Percentiles rank a stretch among this genome's conserved stretches.
Evolutionary conservation across 192 early-diverging fungal species (phyloP).

Genomic region (Jimgerdemannia flammicorona): DNA sequence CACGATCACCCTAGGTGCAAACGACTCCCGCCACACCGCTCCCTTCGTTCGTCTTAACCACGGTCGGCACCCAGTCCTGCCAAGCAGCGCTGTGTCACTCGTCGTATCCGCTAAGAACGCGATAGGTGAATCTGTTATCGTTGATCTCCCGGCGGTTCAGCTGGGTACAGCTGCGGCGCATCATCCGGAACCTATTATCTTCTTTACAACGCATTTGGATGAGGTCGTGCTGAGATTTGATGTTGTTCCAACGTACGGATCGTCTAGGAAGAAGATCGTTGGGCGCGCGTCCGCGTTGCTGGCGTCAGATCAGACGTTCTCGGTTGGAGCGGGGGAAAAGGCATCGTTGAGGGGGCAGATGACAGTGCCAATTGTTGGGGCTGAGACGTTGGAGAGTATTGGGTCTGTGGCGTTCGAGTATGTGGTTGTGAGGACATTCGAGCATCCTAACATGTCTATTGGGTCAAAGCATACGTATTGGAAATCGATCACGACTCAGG

Average conservation of each 20-base stretch:
- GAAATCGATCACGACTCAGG: slow-evolving; percentile 56
- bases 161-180: slow-evolving; percentile 11
- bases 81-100: slow-evolving; percentile 29
- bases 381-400: slow-evolving; percentile 44
- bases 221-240: slow-evolving; percentile 54
- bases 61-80: neutral
- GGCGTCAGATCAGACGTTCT: slow-evolving; percentile 42
- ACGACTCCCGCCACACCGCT: slow-evolving; percentile 42
- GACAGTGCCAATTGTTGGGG: slow-evolving; percentile 54
- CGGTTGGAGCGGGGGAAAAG: slow-evolving; percentile 10
- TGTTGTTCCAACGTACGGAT: slow-evolving; percentile 52
- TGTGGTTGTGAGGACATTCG: slow-evolving; percentile 61
- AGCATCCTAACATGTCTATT: slow-evolving; percentile 50
- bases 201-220: slow-evolving; percentile 43
- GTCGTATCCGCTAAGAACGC: slow-evolving; percentile 58
- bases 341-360: slow-evolving; percentile 45
- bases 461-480: slow-evolving; percentile 54
- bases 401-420: slow-evolving; percentile 57
- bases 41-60: neutral
- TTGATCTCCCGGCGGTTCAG: slow-evolving; percentile 52
- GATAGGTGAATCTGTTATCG: slow-evolving; percentile 47
- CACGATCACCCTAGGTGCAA: slow-evolving; percentile 60
- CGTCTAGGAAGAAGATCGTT: slow-evolving; percentile 36
- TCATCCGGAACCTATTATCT: slow-evolving; percentile 52
- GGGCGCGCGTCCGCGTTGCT: slow-evolving; percentile 56